phyloP scores from a whole-genome alignment of 2,329 filamentous ascomycete species.

The Talaromyces sp. region DNA sequence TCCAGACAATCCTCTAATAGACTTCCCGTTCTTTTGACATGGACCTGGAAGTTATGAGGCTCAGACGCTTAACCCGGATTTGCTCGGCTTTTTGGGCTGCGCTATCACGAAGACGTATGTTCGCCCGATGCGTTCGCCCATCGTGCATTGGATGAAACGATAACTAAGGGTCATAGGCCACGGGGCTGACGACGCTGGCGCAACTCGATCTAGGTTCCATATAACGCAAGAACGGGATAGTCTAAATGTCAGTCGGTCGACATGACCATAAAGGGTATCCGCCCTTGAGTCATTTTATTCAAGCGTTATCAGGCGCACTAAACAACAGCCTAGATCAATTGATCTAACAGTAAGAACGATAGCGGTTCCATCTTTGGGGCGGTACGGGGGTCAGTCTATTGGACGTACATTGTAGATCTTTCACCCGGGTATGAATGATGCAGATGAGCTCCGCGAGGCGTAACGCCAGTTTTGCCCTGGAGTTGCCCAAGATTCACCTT shows the following conservation, averaged over 20 bases:
- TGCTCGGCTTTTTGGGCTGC: not conserved
- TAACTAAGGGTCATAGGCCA: not conserved
- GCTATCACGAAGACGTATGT: not conserved
- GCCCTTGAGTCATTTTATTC: not conserved
- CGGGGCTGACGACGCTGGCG: not conserved
- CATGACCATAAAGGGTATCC: not conserved
- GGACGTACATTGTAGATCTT: not conserved
- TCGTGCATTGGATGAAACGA: not conserved
- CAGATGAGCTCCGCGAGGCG: conserved; percentile 1
- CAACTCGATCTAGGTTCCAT: not conserved
- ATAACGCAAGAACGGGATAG: not conserved
- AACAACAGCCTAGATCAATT: not conserved
- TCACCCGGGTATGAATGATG: not conserved
- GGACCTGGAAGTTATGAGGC: not conserved
- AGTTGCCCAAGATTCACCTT: not conserved
- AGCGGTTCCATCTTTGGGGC: not conserved
- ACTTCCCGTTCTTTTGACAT: not conserved
- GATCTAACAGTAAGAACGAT: not conserved
- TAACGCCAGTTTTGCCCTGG: not conserved
- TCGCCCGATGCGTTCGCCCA: not conserved
- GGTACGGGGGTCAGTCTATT: not conserved
- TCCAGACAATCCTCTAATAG: not conserved
- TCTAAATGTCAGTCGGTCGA: not conserved
- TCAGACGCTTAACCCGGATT: not conserved
- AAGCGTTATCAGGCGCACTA: not conserved